Percentiles rank a stretch among this genome's conserved stretches.
Conservation (phyloP, 768 basidiomycete genomes). For the Calocybe gangraenosa region DNA sequence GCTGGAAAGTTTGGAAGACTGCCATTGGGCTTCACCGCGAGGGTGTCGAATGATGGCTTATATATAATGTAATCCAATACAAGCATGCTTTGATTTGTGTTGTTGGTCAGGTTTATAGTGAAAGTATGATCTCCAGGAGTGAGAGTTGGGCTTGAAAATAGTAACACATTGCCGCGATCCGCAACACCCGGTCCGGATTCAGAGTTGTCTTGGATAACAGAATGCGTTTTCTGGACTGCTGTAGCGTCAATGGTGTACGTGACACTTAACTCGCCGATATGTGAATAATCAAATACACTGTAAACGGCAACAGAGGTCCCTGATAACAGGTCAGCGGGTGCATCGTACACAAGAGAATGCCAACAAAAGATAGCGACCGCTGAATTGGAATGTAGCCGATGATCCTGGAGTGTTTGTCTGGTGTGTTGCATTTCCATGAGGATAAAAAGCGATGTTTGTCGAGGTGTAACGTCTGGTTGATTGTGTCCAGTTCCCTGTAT, state of each 20-base stretch:
- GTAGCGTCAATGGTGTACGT: slow-evolving; percentile 22
- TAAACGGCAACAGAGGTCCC: slow-evolving; percentile 22
- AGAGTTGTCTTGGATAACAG: slow-evolving; percentile 16
- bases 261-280: slow-evolving; percentile 18
- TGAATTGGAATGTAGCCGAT: slow-evolving; percentile 23
- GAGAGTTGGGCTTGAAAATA: slow-evolving; percentile 16
- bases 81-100: slow-evolving; percentile 18
- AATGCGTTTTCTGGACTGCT: slow-evolving; percentile 14
- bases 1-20: no score
- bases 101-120: slow-evolving; percentile 18
- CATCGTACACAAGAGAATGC: background rate
- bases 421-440: slow-evolving; percentile 24
- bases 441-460: slow-evolving; percentile 12
- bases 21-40: slow-evolving; percentile 2
- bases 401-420: slow-evolving; percentile 17
- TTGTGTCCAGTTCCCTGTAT: slow-evolving; percentile 15
- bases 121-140: slow-evolving; percentile 24
- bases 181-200: slow-evolving; percentile 16
- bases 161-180: slow-evolving; percentile 20
- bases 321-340: background rate
- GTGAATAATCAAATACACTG: slow-evolving; percentile 20
- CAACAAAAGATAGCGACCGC: slow-evolving; percentile 16
- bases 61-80: slow-evolving; percentile 25
- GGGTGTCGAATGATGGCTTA: slow-evolving; percentile 17
- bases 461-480: slow-evolving; percentile 11